phyloP scores from a whole-genome alignment of 2,329 filamentous ascomycete species.

The Fusarium aywerte region DNA sequence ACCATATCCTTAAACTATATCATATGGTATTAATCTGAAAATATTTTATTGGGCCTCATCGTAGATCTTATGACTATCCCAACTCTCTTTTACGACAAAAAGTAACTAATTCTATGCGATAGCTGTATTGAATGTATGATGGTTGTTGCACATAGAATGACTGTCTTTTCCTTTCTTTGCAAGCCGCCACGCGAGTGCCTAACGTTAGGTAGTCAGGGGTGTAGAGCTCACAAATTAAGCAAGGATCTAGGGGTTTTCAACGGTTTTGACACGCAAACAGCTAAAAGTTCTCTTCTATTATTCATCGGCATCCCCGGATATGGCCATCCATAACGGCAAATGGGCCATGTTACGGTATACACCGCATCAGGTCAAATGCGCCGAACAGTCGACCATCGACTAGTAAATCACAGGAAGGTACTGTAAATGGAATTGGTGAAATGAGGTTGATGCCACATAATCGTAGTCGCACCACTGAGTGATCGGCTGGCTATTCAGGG shows the following conservation, averaged over 20 bases:
- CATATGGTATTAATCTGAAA: neutral
- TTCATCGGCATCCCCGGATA: slow-evolving; percentile 29
- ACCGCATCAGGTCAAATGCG: slow-evolving; percentile 21
- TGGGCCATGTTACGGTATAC: slow-evolving; percentile 22
- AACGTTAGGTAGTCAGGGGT: slow-evolving; percentile 36
- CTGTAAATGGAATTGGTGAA: slow-evolving; percentile 4
- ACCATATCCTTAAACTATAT: neutral
- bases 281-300: slow-evolving; percentile 4
- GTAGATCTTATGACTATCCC: slow-evolving; percentile 1
- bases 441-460: slow-evolving; percentile 34
- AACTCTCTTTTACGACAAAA: neutral
- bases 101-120: neutral
- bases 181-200: slow-evolving; percentile 31
- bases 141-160: neutral
- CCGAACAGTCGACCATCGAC: slow-evolving; percentile 7
- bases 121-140: neutral
- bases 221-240: slow-evolving; percentile 18
- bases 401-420: slow-evolving; percentile 1
- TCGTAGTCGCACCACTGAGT: slow-evolving; percentile 21
- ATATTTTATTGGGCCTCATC: slow-evolving; percentile 1
- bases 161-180: neutral
- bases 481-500: slow-evolving; percentile 24
- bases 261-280: slow-evolving; percentile 11
- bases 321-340: slow-evolving; percentile 7
- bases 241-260: slow-evolving; percentile 26